Evolutionary conservation across 306 rosid genomes (phyloP), one percentile per base, ranked within the genome.

Genomic region (Leucaena leucocephala): DNA sequence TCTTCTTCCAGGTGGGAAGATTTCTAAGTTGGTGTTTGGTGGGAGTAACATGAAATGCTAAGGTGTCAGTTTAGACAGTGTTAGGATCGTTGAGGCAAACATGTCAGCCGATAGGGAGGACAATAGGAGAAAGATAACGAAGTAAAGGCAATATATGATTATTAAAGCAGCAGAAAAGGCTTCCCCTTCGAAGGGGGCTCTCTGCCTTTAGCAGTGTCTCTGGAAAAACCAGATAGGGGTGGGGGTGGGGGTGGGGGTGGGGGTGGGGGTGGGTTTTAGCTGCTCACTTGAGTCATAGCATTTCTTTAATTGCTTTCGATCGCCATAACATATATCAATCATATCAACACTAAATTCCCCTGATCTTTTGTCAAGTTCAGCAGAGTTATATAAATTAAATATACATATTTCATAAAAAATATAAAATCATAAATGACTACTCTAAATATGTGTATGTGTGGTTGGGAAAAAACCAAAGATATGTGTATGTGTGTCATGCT

Each of bases 21-120:
- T 42, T 66, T 69, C 84, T 35, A 77, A 1, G 68, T 59, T n/a
- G 72, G 72, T 7, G 72, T 22, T 79, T 40, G 73, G 59, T 9
- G 73, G 34, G 49, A 12, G 11, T 21, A 50, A 49, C 0, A 74
- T 67, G 80, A 85, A 79, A 80, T 69, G 83, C 42, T 82, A 76
- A 49, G 77, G 81, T 77, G 81, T 87, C 74, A 91, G 64, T 17
- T 80, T 81, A 10, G 87, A 84, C 8, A 91, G 77, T 6, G 83
- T 80, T 57, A 81, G 81, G 79, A 82, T 71, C 6, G 87, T 63
- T 17, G 83, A 82, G 36, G 87, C 85, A 66, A 89, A 80, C 97
- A 92, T 94, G 70, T 72, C 76, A 58, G 80, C 71, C 50, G 2
- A 19, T 34, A 54, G 2, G 7, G 63, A 15, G 0, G 71, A 50